Percentiles rank a stretch among this genome's conserved stretches.
phyloP scores from a whole-genome alignment of 176 grass and related monocot species.

The Raddia guianensis region DNA sequence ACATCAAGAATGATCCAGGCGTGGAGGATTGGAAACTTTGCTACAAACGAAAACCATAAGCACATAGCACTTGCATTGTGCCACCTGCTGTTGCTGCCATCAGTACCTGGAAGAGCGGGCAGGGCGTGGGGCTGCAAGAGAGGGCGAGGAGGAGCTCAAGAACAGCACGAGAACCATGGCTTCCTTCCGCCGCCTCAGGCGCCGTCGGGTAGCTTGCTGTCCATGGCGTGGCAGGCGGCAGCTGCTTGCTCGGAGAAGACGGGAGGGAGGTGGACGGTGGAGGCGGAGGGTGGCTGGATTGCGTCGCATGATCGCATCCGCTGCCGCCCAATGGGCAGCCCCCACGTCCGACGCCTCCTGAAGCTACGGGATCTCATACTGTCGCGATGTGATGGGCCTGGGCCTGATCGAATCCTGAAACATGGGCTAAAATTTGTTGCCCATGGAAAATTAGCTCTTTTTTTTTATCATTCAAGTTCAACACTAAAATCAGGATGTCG shows the following conservation, averaged over 20 bases:
- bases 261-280: not conserved
- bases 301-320: not conserved
- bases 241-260: not conserved
- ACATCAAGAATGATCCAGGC: not conserved
- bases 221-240: not conserved
- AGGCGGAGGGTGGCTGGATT: too few relatives aligned
- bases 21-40: too few relatives aligned
- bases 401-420: not conserved
- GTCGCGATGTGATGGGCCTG: not conserved
- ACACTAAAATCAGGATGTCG: too few relatives aligned
- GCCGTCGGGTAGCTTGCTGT: not conserved
- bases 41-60: too few relatives aligned
- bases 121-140: not conserved
- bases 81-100: too few relatives aligned
- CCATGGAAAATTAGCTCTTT: too few relatives aligned
- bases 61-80: too few relatives aligned
- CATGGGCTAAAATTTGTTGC: not conserved
- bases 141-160: not conserved
- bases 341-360: slow-evolving; percentile 11
- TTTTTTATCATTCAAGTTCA: too few relatives aligned
- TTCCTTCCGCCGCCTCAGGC: not conserved
- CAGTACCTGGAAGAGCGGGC: slow-evolving; percentile 14
- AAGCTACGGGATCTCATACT: not conserved
- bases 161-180: slow-evolving; percentile 26
- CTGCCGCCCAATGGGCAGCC: slow-evolving; percentile 14